A percentile compares a stretch with the other conserved stretches of the same genome.
Evolutionary conservation across 805 yeast species (phyloP).

Genomic region (Brettanomyces bruxellensis): DNA sequence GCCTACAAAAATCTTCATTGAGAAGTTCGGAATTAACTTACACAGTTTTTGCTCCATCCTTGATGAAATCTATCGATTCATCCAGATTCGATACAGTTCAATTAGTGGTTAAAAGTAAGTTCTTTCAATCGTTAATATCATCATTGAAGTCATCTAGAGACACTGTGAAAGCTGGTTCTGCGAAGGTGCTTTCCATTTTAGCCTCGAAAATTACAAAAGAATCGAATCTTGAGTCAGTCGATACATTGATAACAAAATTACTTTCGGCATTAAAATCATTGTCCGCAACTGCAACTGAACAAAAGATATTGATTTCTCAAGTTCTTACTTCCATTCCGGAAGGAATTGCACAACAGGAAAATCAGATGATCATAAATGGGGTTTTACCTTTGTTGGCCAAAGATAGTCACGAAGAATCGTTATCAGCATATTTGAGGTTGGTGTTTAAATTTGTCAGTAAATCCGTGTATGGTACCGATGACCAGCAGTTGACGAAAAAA

Average conservation of each 20-base stretch:
- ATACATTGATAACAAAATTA: conserved; percentile 40
- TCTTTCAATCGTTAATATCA: conserved; percentile 42
- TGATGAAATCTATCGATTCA: conserved; percentile 30
- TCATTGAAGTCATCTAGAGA: conserved; percentile 67
- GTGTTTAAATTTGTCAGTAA: conserved; percentile 37
- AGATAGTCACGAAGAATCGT: conserved; percentile 66
- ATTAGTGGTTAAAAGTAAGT: conserved; percentile 30
- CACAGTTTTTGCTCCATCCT: conserved; percentile 39
- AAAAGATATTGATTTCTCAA: conserved; percentile 44
- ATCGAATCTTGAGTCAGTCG: conserved; percentile 19
- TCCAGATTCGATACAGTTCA: conserved; percentile 32
- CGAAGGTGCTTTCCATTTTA: conserved; percentile 24
- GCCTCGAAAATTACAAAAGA: conserved; percentile 11
- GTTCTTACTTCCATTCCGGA: conserved; percentile 30
- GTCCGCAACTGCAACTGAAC: conserved; percentile 54
- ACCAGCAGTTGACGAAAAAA: conserved; percentile 15
- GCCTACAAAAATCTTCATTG: conserved; percentile 62
- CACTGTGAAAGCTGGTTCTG: conserved; percentile 43
- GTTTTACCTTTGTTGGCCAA: conserved; percentile 50
- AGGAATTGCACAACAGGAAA: neutral
- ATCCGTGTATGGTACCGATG: conserved; percentile 13
- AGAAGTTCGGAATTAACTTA: conserved; percentile 72
- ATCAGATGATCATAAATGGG: conserved; percentile 29
- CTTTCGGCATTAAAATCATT: conserved; percentile 47
- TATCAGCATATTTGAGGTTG: conserved; percentile 40